These are phyloP conservation scores for Hypomontagnella monticulosa DNA, from an alignment of 495 filamentous ascomycete species.

Conservation along the genomic window DNA sequence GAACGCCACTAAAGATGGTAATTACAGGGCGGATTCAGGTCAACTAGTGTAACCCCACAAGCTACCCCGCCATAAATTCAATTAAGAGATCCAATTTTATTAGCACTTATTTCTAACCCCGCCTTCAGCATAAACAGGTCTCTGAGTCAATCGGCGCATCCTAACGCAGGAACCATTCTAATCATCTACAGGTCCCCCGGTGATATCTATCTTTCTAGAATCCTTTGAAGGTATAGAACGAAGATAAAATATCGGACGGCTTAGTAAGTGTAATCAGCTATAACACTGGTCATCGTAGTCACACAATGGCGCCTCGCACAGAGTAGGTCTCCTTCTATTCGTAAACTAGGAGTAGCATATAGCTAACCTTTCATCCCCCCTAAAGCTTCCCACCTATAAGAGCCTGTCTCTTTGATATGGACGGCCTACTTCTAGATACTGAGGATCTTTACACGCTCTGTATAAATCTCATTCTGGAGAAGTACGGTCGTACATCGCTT, in stretches of 20 bases:
- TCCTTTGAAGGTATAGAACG: neutral
- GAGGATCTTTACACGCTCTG: constrained; percentile 91
- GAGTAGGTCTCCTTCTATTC: constrained; percentile 46
- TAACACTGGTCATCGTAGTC: neutral
- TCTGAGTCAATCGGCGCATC: neutral
- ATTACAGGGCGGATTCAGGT: too few species aligned
- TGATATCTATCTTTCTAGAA: neutral
- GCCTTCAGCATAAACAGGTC: neutral
- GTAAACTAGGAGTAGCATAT: neutral
- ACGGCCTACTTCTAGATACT: constrained; percentile 91
- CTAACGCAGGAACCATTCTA: neutral
- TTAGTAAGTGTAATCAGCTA: neutral
- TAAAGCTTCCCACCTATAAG: constrained; percentile 77
- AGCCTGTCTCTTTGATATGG: constrained; percentile 99
- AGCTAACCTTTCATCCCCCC: constrained; percentile 30
- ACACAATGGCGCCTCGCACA: constrained; percentile 52
- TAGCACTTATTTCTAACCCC: constrained; percentile 1
- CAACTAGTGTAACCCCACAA: constrained; percentile 22
- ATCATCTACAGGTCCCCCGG: too few species aligned
- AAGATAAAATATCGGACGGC: too few species aligned
- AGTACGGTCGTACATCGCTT: constrained; percentile 74
- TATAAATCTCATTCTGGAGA: constrained; percentile 80
- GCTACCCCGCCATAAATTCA: constrained; percentile 38
- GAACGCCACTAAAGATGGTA: too few species aligned
- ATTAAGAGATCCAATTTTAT: constrained; percentile 8